These are phyloP conservation scores for Tulasnella sp. DNA, from an alignment of 768 basidiomycete genomes.

Conservation along the genomic window DNA sequence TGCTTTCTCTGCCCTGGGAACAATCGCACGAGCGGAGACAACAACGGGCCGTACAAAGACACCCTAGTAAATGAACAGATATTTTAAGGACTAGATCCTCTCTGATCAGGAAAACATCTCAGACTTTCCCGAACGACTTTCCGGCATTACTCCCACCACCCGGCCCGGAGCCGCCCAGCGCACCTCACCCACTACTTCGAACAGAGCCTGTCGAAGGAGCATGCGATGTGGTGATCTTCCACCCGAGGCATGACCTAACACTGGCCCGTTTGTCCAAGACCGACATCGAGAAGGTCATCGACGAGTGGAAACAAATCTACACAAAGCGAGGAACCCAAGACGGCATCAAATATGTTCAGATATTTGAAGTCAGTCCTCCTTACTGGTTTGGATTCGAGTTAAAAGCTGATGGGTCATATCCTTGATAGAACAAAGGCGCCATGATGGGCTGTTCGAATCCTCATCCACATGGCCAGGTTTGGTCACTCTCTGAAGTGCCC, in stretches of 20 bases:
- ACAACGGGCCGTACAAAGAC: slow-evolving; percentile 55
- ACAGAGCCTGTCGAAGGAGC: slow-evolving; percentile 62
- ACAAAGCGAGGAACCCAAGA: slow-evolving; percentile 44
- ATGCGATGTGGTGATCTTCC: slow-evolving; percentile 85
- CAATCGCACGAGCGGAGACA: slow-evolving; percentile 53
- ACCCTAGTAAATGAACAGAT: slow-evolving; percentile 36
- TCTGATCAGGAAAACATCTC: too few relatives aligned
- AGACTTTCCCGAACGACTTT: slow-evolving; percentile 69
- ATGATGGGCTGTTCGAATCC: slow-evolving; percentile 96
- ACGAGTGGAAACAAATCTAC: slow-evolving; percentile 65
- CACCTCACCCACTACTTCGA: slow-evolving; percentile 50
- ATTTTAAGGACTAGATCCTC: not conserved
- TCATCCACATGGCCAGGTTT: slow-evolving; percentile 87
- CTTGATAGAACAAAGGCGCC: slow-evolving; percentile 69
- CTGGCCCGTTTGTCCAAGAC: slow-evolving; percentile 49
- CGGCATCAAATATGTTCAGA: slow-evolving; percentile 75
- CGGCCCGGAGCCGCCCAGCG: slow-evolving; percentile 39
- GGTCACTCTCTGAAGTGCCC: slow-evolving; percentile 68
- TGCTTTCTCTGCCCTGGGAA: slow-evolving; percentile 91
- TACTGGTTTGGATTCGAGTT: not conserved
- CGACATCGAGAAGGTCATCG: slow-evolving; percentile 56
- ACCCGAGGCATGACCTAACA: slow-evolving; percentile 77
- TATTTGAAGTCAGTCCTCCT: slow-evolving; percentile 60
- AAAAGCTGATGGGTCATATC: not conserved
- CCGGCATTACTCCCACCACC: slow-evolving; percentile 65